Base-by-base conservation (phyloP, 805 yeast species). In the Starmerella vitae region DNA sequence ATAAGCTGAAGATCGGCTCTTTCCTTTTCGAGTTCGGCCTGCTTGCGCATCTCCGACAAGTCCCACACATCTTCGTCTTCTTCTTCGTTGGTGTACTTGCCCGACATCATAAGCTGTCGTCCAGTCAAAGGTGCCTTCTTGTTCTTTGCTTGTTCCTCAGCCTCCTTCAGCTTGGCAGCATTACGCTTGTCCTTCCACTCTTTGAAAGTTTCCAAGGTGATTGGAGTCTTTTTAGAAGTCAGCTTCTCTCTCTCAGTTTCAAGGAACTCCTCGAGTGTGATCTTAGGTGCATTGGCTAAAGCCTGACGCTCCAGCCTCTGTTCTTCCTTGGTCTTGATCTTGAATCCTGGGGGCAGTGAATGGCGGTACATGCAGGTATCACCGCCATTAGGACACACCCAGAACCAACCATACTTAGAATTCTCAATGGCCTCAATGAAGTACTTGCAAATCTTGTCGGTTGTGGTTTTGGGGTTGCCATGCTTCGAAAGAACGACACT, bases 351-450 rank as follows among this genome's bases (percentile, higher is more conserved):
- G 30, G 99, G 99, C 55, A 91, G 68, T 7, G 96, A 80, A 62
- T 91, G 99, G 61, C 74, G 77, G 66, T 91, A 91, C 67, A 78
- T 88, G 72, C 99, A 91, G 44, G 74, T 78, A 45, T 79, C 74
- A 49, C 94, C 96, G 30, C 88, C 86, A 51, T 83, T 83, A 20
- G 98, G 98, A 66, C 98, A 91, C 17, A 71, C 69, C 98, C 98
- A 91, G 63, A 91, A 86, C 98, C 98, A 91, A 56, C 98, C 98
- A 58, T 91, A 91, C 58, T 88, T 88, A 42, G 88, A 91, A 56
- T 85, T 84, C 58, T 91, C 99, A 42, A 91, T 96, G 0, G 98
- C 97, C 44, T 85, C 94, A 49, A 91, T 82, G 64, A 91, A 93
- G 61, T 61, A 74, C 60, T 86, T 91, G 71, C 99, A 91, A 35